phyloP scores from a whole-genome alignment of 495 filamentous ascomycete genomes.

The Penicillium atrosanguineum region DNA sequence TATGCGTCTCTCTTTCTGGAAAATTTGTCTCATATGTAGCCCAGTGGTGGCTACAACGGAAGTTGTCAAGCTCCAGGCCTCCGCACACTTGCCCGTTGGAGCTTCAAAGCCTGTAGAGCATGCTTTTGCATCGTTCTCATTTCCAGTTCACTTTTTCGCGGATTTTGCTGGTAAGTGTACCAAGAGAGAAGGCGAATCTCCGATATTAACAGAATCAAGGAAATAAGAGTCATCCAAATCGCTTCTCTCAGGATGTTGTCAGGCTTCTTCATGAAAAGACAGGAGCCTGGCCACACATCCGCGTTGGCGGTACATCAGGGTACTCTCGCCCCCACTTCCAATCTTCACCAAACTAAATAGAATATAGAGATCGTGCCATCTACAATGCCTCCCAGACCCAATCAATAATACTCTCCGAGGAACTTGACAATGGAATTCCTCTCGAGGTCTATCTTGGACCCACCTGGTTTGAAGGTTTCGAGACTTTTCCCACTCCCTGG shows the following conservation, averaged over 20 bases:
- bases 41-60: not conserved
- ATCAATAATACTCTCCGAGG: slow-evolving; percentile 12
- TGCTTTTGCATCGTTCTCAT: slow-evolving; percentile 8
- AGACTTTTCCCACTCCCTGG: slow-evolving; percentile 19
- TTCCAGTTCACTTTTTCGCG: slow-evolving; percentile 11
- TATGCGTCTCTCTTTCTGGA: not conserved
- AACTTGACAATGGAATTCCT: slow-evolving; percentile 13
- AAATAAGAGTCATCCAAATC: slow-evolving; percentile 14
- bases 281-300: slow-evolving; percentile 11
- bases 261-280: slow-evolving; percentile 11
- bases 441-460: slow-evolving; percentile 12
- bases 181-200: not conserved
- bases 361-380: slow-evolving; percentile 12
- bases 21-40: not conserved
- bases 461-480: slow-evolving; percentile 14
- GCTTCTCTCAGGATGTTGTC: slow-evolving; percentile 14
- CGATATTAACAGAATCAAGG: not conserved
- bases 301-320: slow-evolving; percentile 16
- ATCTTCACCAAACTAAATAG: no score
- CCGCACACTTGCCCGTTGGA: not conserved
- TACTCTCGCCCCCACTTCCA: not conserved
- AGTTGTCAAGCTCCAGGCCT: not conserved
- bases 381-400: slow-evolving; percentile 12
- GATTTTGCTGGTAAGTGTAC: slow-evolving; percentile 6
- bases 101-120: slow-evolving; percentile 8